Conservation (phyloP, 306 rosid genomes). For the Crotalaria pallida region DNA sequence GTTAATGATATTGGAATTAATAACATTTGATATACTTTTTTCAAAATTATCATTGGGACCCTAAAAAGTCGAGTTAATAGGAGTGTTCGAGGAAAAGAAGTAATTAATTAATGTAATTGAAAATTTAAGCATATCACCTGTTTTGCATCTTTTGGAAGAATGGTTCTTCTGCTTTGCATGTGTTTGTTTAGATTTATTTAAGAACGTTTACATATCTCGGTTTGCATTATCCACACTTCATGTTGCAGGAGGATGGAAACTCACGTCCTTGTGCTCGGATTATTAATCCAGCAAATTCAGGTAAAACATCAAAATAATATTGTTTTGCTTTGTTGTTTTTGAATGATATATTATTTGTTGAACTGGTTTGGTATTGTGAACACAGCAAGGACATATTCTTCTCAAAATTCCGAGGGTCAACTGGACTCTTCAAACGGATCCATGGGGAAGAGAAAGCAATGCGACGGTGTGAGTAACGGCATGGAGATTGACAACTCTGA, state of each 20-base stretch:
- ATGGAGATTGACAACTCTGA: slow-evolving; percentile 15
- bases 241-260: slow-evolving; percentile 40
- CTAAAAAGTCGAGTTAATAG: too few relatives aligned
- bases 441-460: not conserved
- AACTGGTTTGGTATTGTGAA: too few relatives aligned
- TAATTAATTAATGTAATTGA: too few relatives aligned
- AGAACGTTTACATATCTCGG: not conserved
- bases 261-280: slow-evolving; percentile 43
- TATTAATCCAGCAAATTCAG: slow-evolving; percentile 41
- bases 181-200: not conserved
- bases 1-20: too few relatives aligned
- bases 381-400: slow-evolving; percentile 14
- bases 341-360: not conserved
- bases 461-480: not conserved
- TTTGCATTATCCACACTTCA: slow-evolving; percentile 10
- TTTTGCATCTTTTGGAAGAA: too few relatives aligned
- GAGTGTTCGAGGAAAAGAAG: too few relatives aligned
- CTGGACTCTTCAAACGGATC: not conserved
- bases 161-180: not conserved
- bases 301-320: slow-evolving; percentile 18
- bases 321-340: slow-evolving; percentile 2
- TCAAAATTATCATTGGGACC: too few relatives aligned
- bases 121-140: too few relatives aligned
- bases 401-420: slow-evolving; percentile 11
- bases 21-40: too few relatives aligned